Percentiles rank a stretch among this genome's conserved stretches.
Evolutionary conservation across 805 yeast species (phyloP).

Genomic region (Lipomyces japonicus): DNA sequence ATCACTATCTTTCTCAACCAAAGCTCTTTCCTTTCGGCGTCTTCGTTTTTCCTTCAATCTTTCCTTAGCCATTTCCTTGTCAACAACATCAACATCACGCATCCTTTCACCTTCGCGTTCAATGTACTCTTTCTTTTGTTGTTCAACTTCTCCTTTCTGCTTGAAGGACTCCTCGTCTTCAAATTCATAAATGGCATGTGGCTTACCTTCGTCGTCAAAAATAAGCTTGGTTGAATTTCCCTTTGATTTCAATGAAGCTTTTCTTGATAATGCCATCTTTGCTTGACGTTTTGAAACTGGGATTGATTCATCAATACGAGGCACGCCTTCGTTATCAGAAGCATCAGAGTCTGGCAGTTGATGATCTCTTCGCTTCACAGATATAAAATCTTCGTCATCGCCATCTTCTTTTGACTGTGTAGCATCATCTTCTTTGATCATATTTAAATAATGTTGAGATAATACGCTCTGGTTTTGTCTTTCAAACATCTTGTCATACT

Average conservation of each 20-base stretch:
- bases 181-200: constrained; percentile 88
- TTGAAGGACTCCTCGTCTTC: constrained; percentile 85
- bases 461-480: constrained; percentile 88
- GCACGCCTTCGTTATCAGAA: constrained; percentile 42
- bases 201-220: constrained; percentile 91
- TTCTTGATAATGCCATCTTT: constrained; percentile 84
- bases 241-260: constrained; percentile 54
- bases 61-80: constrained; percentile 69
- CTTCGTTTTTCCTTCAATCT: constrained; percentile 87
- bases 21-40: constrained; percentile 44
- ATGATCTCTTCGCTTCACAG: constrained; percentile 75
- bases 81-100: constrained; percentile 69
- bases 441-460: constrained; percentile 78
- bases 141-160: constrained; percentile 61
- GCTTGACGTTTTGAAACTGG: constrained; percentile 80
- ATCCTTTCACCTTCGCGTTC: constrained; percentile 62
- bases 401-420: constrained; percentile 39
- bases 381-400: constrained; percentile 70
- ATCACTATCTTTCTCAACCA: constrained; percentile 31
- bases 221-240: constrained; percentile 73
- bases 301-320: constrained; percentile 43
- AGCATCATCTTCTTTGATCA: constrained; percentile 48
- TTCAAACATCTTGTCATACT: constrained; percentile 93
- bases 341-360: constrained; percentile 41
- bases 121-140: constrained; percentile 66